Evolutionary conservation across 2,329 filamentous ascomycete species (phyloP).

Genomic region (Fusarium napiforme): DNA sequence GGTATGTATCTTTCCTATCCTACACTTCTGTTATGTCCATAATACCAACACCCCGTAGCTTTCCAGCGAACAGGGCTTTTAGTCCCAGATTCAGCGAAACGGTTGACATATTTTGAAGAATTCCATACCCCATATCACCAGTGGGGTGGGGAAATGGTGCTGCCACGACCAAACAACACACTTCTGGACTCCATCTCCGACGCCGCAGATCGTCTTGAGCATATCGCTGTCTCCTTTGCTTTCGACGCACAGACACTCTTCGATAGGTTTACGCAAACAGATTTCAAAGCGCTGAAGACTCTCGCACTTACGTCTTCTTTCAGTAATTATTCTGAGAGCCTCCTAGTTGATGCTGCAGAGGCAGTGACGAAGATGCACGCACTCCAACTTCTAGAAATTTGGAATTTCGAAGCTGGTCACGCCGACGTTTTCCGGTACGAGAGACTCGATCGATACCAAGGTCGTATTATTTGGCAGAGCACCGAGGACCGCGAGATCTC

Average conservation of each 20-base stretch:
- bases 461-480: neutral
- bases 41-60: accelerated
- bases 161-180: neutral
- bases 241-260: neutral
- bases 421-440: neutral
- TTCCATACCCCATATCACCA: neutral
- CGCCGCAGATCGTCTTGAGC: neutral
- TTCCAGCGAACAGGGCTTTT: accelerated
- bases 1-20: neutral
- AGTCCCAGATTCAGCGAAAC: accelerated
- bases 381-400: neutral
- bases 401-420: neutral
- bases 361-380: neutral
- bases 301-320: neutral
- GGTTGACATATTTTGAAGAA: neutral
- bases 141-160: accelerated
- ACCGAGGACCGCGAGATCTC: neutral
- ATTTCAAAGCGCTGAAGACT: neutral
- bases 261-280: accelerated
- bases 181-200: neutral
- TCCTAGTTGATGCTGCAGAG: neutral
- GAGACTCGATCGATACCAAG: no score
- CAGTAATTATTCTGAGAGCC: accelerated
- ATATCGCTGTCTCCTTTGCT: neutral
- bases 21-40: accelerated